phyloP scores from a whole-genome alignment of 805 yeast genomes.

The Candida golubevii region DNA sequence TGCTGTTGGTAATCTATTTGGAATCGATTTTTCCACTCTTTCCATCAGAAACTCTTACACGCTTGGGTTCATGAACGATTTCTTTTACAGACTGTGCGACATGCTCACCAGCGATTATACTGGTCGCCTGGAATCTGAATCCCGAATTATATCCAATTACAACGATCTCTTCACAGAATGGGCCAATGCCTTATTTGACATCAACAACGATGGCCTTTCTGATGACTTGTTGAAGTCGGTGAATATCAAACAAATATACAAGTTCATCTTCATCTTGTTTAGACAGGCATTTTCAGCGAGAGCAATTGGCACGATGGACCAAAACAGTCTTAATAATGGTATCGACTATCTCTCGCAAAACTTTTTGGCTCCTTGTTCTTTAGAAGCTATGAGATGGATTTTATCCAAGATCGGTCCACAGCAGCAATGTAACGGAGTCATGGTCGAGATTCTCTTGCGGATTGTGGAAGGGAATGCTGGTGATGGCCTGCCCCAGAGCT shows the following conservation, averaged over 20 bases:
- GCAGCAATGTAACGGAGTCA: slow-evolving; percentile 10
- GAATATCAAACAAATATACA: slow-evolving; percentile 61
- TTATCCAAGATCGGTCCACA: slow-evolving; percentile 14
- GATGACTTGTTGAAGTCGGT: slow-evolving; percentile 74
- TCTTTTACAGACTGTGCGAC: slow-evolving; percentile 28
- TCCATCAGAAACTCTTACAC: slow-evolving; percentile 28
- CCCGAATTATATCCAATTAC: slow-evolving; percentile 29
- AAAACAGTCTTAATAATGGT: slow-evolving; percentile 65
- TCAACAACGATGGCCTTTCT: slow-evolving; percentile 62
- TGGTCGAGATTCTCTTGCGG: slow-evolving; percentile 12
- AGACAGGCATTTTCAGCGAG: slow-evolving; percentile 67
- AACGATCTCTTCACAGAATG: slow-evolving; percentile 52
- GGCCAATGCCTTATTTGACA: slow-evolving; percentile 77
- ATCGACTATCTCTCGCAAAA: slow-evolving; percentile 84
- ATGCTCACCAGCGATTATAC: slow-evolving; percentile 23
- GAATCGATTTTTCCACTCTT: slow-evolving; percentile 24
- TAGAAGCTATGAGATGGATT: slow-evolving; percentile 33
- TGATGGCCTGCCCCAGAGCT: slow-evolving; percentile 2
- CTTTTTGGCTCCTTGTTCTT: slow-evolving; percentile 56
- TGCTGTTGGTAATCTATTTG: slow-evolving; percentile 22
- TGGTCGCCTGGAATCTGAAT: slow-evolving; percentile 23
- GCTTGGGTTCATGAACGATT: slow-evolving; percentile 31
- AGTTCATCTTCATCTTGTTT: slow-evolving; percentile 67
- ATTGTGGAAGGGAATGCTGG: slow-evolving; percentile 14
- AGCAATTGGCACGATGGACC: slow-evolving; percentile 49